A percentile compares a stretch with the other conserved stretches of the same genome.
phyloP scores from a whole-genome alignment of 2,329 filamentous ascomycete species.

The Ceratocystis ficicola region DNA sequence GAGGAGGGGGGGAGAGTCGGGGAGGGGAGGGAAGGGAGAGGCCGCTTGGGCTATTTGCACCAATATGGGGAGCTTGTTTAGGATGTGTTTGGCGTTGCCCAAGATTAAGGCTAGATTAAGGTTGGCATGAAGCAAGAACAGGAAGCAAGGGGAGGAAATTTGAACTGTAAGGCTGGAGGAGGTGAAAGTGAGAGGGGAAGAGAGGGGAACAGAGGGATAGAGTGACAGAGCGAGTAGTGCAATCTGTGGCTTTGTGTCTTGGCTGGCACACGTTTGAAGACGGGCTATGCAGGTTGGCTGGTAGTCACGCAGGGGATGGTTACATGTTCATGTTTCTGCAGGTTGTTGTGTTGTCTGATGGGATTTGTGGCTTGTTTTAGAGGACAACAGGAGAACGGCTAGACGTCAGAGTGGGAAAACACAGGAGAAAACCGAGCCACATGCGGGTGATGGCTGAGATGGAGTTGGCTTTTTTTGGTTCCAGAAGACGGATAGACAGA shows the following conservation, averaged over 20 bases:
- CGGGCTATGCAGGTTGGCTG: neutral
- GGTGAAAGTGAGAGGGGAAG: neutral
- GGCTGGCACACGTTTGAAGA: conserved; percentile 1
- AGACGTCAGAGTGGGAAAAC: too few species aligned
- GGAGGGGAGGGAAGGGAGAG: too few species aligned
- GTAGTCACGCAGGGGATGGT: neutral
- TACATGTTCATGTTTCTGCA: neutral
- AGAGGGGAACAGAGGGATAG: neutral
- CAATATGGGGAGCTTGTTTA: neutral
- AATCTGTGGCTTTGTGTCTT: neutral
- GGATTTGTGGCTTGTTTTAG: too few species aligned
- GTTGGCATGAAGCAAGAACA: conserved; percentile 8
- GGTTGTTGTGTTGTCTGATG: neutral
- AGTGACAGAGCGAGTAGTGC: neutral
- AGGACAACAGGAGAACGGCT: too few species aligned
- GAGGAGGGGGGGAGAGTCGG: too few species aligned
- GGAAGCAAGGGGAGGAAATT: neutral
- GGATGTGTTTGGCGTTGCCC: conserved; percentile 2
- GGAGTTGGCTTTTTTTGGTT: neutral
- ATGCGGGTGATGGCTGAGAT: neutral
- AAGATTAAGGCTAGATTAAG: conserved; percentile 11
- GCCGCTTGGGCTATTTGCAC: neutral
- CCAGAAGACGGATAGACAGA: neutral
- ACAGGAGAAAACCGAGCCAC: too few species aligned
- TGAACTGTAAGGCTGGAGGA: neutral